Percentiles rank a stretch among this genome's conserved stretches.
phyloP scores from a whole-genome alignment of 768 basidiomycete species.

The Cyclocybe aegerita region DNA sequence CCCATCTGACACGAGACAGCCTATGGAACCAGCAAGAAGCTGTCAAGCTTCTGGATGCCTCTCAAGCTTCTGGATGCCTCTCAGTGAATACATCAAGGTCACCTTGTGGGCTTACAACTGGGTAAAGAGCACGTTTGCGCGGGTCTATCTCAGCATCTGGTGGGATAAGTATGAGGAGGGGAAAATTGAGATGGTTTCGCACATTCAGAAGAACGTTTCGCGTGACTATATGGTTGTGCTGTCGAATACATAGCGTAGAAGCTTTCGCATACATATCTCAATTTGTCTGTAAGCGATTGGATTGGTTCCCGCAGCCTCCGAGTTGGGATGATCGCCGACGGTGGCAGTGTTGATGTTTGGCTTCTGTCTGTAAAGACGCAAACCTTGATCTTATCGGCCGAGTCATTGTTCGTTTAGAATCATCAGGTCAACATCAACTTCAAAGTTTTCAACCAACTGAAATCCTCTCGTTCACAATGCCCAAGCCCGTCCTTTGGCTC shows the following conservation, averaged over 20 bases:
- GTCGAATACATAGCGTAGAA: too few relatives aligned
- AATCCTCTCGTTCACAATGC: conserved; percentile 33
- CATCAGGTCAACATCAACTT: background rate
- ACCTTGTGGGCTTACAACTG: conserved; percentile 27
- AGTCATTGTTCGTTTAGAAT: background rate
- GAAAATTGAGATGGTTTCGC: conserved; percentile 26
- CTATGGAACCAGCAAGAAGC: conserved; percentile 45
- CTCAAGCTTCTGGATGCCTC: conserved; percentile 57
- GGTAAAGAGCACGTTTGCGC: conserved; percentile 26
- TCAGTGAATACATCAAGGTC: conserved; percentile 42
- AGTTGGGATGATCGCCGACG: background rate
- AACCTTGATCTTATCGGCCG: conserved; percentile 14
- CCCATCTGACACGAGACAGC: conserved; percentile 27
- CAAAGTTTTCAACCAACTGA: background rate
- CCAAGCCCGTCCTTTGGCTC: conserved; percentile 75
- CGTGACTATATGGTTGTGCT: too few relatives aligned
- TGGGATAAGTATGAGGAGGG: conserved; percentile 32
- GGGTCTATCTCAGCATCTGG: conserved; percentile 20
- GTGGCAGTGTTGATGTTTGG: conserved; percentile 17
- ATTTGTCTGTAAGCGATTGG: background rate
- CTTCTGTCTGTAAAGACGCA: background rate
- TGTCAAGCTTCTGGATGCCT: conserved; percentile 60
- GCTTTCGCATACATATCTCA: conserved; percentile 1
- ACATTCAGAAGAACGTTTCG: conserved; percentile 19
- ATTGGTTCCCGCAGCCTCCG: background rate